These are phyloP conservation scores for Aspergillus sp. DNA, from an alignment of 2,329 filamentous ascomycete species.

Conservation along the genomic window DNA sequence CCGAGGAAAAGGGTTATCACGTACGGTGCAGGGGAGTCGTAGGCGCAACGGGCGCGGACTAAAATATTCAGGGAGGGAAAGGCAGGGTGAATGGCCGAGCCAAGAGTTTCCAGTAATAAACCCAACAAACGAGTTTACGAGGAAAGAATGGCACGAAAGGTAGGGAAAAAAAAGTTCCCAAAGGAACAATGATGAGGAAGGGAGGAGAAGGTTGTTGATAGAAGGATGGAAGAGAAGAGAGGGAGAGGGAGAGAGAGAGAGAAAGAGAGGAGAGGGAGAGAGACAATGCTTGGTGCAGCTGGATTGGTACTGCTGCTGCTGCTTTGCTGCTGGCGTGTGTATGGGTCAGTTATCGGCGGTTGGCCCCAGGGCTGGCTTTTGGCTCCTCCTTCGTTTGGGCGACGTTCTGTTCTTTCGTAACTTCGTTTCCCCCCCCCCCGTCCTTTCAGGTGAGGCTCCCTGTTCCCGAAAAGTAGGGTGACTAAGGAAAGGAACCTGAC, in stretches of 20 bases:
- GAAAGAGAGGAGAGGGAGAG: slow-evolving; percentile 14
- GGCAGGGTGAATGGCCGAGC: slow-evolving; percentile 16
- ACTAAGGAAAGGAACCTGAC: slow-evolving; percentile 16
- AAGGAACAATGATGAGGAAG: slow-evolving; percentile 23
- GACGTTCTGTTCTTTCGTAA: background rate
- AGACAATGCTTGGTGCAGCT: slow-evolving; percentile 3
- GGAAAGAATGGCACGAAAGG: background rate
- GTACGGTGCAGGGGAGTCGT: slow-evolving; percentile 30
- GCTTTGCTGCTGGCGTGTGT: slow-evolving; percentile 28
- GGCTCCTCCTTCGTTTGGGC: slow-evolving; percentile 11
- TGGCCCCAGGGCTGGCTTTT: slow-evolving; percentile 14
- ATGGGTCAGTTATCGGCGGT: slow-evolving; percentile 25
- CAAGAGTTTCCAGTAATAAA: slow-evolving; percentile 6
- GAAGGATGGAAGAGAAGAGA: slow-evolving; percentile 13
- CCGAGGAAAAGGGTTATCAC: slow-evolving; percentile 36
- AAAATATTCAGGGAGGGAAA: slow-evolving; percentile 26
- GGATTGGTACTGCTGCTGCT: background rate
- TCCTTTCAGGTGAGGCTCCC: slow-evolving; percentile 16
- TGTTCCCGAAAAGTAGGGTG: slow-evolving; percentile 10
- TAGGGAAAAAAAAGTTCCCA: slow-evolving; percentile 14
- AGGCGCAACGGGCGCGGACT: slow-evolving; percentile 33
- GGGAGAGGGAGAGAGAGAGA: slow-evolving; percentile 20
- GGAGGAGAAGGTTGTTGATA: slow-evolving; percentile 17
- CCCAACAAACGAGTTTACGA: slow-evolving; percentile 12
- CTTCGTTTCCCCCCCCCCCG: background rate